Evolutionary conservation across 148 eudicot species (phyloP).

Genomic region (Amaranthus hypochondriacus): DNA sequence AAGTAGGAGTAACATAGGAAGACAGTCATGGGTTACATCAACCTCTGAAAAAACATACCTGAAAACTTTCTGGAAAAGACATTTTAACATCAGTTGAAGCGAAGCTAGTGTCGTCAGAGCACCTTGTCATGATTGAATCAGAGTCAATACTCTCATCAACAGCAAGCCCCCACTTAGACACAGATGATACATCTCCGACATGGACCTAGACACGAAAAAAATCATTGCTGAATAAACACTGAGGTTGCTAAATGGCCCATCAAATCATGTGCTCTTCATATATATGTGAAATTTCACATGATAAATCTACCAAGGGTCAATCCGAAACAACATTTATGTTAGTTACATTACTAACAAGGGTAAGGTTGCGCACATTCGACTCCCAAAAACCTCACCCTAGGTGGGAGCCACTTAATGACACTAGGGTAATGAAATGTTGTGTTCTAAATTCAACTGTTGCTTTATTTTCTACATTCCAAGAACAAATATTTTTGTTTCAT

Average conservation of each 20-base stretch:
- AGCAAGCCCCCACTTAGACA: constrained; percentile 15
- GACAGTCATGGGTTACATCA: background rate
- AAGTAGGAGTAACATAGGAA: background rate
- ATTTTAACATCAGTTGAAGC: constrained; percentile 26
- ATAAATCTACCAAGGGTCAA: too few species aligned
- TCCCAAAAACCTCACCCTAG: too few species aligned
- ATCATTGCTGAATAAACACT: constrained; percentile 5
- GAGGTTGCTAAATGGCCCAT: background rate
- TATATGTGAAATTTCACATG: too few species aligned
- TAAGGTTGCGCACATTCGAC: too few species aligned
- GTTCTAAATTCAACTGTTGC: background rate
- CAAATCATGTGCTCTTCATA: too few species aligned
- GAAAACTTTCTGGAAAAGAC: constrained; percentile 16
- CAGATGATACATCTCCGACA: constrained; percentile 6
- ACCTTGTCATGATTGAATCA: constrained; percentile 20
- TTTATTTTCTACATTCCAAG: background rate
- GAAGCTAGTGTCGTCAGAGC: constrained; percentile 11
- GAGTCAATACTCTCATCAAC: constrained; percentile 15
- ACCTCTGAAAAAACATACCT: constrained; percentile 25
- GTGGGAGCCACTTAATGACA: too few species aligned
- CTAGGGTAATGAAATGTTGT: too few species aligned
- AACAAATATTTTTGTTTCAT: background rate
- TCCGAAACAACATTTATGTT: too few species aligned
- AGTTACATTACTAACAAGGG: too few species aligned
- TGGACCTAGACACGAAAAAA: constrained; percentile 16